These are phyloP conservation scores for Aphanomyces stellatus DNA, from an alignment of 352 stramenopile genomes.

Conservation along the genomic window DNA sequence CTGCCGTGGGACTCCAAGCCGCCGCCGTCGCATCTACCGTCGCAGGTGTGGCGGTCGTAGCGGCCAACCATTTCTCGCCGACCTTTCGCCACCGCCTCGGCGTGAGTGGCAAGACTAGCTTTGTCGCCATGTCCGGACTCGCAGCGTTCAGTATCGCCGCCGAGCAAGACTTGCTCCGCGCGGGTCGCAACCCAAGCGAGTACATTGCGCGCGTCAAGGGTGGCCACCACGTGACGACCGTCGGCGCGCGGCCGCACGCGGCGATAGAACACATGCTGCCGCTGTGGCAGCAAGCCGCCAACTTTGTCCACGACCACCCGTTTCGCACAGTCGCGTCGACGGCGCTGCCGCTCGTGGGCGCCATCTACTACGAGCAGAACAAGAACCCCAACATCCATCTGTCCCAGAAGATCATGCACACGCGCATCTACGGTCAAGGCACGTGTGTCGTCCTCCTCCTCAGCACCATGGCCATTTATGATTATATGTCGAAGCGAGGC, in stretches of 20 bases:
- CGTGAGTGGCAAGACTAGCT: conserved; percentile 56
- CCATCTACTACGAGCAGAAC: conserved; percentile 62
- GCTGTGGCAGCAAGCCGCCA: conserved; percentile 48
- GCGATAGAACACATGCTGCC: no score
- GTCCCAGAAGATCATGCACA: conserved; percentile 84
- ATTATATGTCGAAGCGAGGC: conserved; percentile 68
- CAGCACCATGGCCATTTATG: conserved; percentile 75
- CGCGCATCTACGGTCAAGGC: conserved; percentile 75
- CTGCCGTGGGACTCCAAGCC: conserved; percentile 42
- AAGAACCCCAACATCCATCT: conserved; percentile 55
- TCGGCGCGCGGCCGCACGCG: not conserved
- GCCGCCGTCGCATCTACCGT: conserved; percentile 29
- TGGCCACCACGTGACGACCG: conserved; percentile 25
- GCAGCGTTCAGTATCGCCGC: conserved; percentile 53
- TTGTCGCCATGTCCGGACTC: conserved; percentile 52
- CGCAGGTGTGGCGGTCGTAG: conserved; percentile 25
- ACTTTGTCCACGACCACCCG: conserved; percentile 75
- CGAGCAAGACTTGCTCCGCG: conserved; percentile 48
- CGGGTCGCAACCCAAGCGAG: conserved; percentile 53
- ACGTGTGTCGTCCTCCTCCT: conserved; percentile 61
- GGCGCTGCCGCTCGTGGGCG: conserved; percentile 49
- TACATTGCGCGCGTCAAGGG: conserved; percentile 49
- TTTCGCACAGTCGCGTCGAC: conserved; percentile 48
- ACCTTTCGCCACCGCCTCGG: conserved; percentile 58
- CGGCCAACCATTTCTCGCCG: conserved; percentile 50